Base-by-base conservation (phyloP, 176 grass and related monocot species). In the Cocos nucifera region DNA sequence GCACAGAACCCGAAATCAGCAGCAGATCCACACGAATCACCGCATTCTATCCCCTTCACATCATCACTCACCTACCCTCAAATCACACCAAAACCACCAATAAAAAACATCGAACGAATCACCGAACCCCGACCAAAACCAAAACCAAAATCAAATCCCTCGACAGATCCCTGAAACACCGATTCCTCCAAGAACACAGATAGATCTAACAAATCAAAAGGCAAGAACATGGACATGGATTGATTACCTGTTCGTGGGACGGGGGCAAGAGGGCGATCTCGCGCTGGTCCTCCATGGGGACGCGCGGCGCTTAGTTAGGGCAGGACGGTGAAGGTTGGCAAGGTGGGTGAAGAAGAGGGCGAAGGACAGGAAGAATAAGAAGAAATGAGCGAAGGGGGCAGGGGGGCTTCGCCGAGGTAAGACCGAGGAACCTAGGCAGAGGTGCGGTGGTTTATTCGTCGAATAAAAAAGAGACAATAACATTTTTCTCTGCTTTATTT, bases 1-100 rank as follows among this genome's bases (percentile, higher is more conserved):
- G 84, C 87, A 60, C 93, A 98, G 17, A 81, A 66, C 57, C 88
- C 93, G 63, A 69, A 92, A 59, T 79, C 88, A 50, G 75, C 59
- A 22, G 70, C 74, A 22, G 58, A 30, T 53, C 66, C 49, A 22
- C 16, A 17, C 49, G 63, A 65, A 53, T 26, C 63, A 52, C 9
- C 35, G 3, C 10, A 2, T 12, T 24, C 63, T 28, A 49, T 49
- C 51, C 22, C 22, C 59, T 70, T 78, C 50, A 58, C 74, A 56
- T 65, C 49, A 16, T 49, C 21, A 27, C 48, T 21, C 49, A 65
- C 49, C 44, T 61, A 39, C 27, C 19, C 24, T 29, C 6, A 10
- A 68, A 63, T 17, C 18, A 18, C 58, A 18, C 18, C 19, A 56
- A 22, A 19, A 56, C 22, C 54, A 56, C 19, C 54, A 56, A 19